Percentiles rank a stretch among this genome's conserved stretches.
Conservation (phyloP, 257 asterid species). For the Salvia miltiorrhiza region DNA sequence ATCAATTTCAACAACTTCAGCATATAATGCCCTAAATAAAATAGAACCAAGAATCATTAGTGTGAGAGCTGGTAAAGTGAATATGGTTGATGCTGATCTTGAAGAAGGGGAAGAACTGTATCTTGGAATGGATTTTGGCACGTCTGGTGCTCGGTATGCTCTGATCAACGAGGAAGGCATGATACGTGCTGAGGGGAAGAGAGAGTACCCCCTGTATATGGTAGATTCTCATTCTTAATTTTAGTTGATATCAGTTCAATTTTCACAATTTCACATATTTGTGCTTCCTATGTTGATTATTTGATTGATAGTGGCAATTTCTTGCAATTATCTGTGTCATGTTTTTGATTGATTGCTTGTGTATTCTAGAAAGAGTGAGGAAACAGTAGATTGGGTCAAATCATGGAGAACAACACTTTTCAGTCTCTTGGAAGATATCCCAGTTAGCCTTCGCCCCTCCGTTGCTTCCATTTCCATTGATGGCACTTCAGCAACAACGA, state of each 20-base stretch:
- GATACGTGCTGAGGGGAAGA: conserved; percentile 65
- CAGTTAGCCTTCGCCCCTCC: conserved; percentile 48
- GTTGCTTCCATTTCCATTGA: conserved; percentile 71
- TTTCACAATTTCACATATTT: not conserved
- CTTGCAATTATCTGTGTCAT: not conserved
- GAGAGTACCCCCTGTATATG: conserved; percentile 64
- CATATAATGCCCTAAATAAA: conserved; percentile 21
- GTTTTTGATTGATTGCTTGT: conserved; percentile 31
- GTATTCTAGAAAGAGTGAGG: conserved; percentile 71
- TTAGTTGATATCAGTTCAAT: not conserved
- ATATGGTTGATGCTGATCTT: conserved; percentile 23
- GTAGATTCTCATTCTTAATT: conserved; percentile 34
- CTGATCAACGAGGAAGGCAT: conserved; percentile 55
- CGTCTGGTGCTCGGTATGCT: conserved; percentile 88
- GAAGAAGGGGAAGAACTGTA: conserved; percentile 48
- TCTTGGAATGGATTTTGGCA: conserved; percentile 95
- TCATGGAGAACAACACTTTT: conserved; percentile 82
- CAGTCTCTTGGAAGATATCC: conserved; percentile 71
- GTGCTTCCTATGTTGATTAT: not conserved
- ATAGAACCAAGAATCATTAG: conserved; percentile 21
- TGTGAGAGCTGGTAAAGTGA: conserved; percentile 26
- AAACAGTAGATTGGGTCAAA: conserved; percentile 69
- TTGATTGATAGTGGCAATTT: not conserved
- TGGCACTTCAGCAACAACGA: conserved; percentile 91
- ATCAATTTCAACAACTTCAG: conserved; percentile 20